Evolutionary conservation across 176 grass and related monocot genomes (phyloP), one percentile per base, ranked within the genome.

Genomic region (Triticum dicoccoides): DNA sequence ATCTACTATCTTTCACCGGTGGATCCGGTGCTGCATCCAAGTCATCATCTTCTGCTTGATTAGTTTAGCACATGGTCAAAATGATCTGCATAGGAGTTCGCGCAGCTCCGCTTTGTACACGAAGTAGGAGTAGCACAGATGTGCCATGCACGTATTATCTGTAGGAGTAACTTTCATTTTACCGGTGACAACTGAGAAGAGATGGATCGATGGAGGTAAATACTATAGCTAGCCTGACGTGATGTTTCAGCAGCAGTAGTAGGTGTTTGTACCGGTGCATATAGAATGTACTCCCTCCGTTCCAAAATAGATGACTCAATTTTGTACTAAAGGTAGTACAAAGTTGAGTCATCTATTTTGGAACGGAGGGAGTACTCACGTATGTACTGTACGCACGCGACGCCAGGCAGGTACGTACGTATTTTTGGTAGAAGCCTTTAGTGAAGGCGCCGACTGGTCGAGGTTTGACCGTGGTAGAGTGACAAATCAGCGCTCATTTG

Each of bases 51-150:
- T 9, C 14, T 34, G 82, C 77, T 27, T 45, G 25, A 65, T 76
- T 76, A 82, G 51, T 77, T 82, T 81, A 86, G 47, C 32, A 29
- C 71, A 63, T 30, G 84, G 88, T 90, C 84, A 86, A 86, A 90
- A 71, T 39, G 67, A 21, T 30, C 24, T 24, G 32, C 18, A 45
- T 83, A n/a, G 61, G 49, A 76, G 56, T 4, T 7, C 18, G 13
- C 52, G 45, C 77, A n/a, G 15, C 8, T 67, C 18, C 7, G n/a
- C 23, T 69, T 38, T 52, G 69, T 21, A 59, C 54, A 17, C 51
- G 47, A 13, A 51, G 4, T 49, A 49, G 47, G 47, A 52, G 51
- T 37, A 44, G 42, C 42, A 44, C 42, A 11, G 42, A 44, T 44
- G 10, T 9, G 41, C 41, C 41, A 42, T 10, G 41, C 41, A 42